Percentiles rank a stretch among this genome's conserved stretches.
Evolutionary conservation across 108 stramenopile species (phyloP).

Genomic region (Schizochytrium sp.): DNA sequence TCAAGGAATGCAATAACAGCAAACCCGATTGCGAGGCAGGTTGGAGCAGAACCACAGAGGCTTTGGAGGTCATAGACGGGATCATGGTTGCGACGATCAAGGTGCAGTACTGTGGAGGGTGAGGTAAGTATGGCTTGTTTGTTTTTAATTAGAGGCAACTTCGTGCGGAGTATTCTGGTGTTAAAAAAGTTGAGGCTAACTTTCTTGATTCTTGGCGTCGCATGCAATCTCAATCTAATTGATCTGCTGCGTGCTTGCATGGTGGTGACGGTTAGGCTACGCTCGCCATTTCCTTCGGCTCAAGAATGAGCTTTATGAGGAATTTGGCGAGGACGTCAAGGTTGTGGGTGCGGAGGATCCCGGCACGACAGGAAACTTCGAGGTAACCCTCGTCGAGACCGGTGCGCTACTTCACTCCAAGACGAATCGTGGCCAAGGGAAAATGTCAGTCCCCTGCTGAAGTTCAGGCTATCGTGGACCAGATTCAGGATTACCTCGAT

Average conservation of each 20-base stretch:
- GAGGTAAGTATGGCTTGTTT: conserved; percentile 62
- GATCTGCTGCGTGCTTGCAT: background rate
- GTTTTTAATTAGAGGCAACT: background rate
- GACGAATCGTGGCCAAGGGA: conserved; percentile 63
- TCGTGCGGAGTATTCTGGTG: too few relatives aligned
- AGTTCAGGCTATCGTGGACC: conserved; percentile 58
- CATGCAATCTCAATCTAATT: background rate
- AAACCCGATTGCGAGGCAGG: too few relatives aligned
- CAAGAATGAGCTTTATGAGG: conserved; percentile 54
- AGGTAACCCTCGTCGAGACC: conserved; percentile 62
- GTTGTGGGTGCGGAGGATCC: conserved; percentile 53
- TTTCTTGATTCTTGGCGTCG: too few relatives aligned
- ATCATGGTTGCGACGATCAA: conserved; percentile 48
- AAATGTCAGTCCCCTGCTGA: conserved; percentile 63
- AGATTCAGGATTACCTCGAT: conserved; percentile 10
- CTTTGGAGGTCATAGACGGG: background rate
- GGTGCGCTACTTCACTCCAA: conserved; percentile 66
- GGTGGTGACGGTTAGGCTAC: background rate
- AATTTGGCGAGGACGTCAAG: conserved; percentile 50
- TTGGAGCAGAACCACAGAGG: too few relatives aligned
- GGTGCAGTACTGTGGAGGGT: conserved; percentile 67
- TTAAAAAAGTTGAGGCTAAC: too few relatives aligned
- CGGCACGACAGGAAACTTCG: conserved; percentile 67
- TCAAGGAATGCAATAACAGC: too few relatives aligned
- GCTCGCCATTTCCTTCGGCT: background rate